These are phyloP conservation scores for Staphylotrichum tortipilum DNA, from an alignment of 495 filamentous ascomycete genomes.

Conservation along the genomic window DNA sequence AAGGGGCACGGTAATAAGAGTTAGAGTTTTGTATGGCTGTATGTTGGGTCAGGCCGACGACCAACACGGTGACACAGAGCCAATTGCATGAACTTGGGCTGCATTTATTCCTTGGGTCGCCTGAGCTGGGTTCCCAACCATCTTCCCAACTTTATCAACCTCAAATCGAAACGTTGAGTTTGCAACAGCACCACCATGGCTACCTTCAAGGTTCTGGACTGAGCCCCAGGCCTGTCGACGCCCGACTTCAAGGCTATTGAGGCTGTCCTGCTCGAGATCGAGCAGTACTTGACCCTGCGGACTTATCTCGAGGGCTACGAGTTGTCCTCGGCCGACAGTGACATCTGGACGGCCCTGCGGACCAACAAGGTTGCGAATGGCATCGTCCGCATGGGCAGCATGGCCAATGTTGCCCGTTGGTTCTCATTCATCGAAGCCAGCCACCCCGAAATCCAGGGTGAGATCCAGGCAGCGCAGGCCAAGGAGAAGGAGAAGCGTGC, in stretches of 20 bases:
- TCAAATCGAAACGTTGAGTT: too few species aligned
- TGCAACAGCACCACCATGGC: too few species aligned
- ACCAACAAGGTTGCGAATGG: constrained; percentile 77
- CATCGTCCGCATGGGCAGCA: constrained; percentile 66
- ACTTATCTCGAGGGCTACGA: constrained; percentile 79
- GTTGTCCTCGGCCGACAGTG: constrained; percentile 67
- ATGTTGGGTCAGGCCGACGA: too few species aligned
- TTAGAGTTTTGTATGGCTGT: too few species aligned
- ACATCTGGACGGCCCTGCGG: constrained; percentile 76
- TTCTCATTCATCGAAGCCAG: constrained; percentile 77
- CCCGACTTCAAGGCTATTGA: constrained; percentile 78
- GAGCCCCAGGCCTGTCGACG: too few species aligned
- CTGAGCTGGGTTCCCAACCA: too few species aligned
- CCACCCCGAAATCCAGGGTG: constrained; percentile 57
- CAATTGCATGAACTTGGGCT: too few species aligned
- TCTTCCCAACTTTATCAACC: too few species aligned
- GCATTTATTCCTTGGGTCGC: too few species aligned
- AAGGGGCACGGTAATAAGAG: too few species aligned
- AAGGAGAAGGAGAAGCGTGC: constrained; percentile 60
- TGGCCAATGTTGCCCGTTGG: constrained; percentile 79
- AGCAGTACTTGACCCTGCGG: constrained; percentile 77
- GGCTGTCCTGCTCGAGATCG: constrained; percentile 62
- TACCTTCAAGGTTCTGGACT: too few species aligned
- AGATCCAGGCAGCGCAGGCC: constrained; percentile 50
- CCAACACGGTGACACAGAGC: too few species aligned